These are phyloP conservation scores for Cardiospermum halicacabum DNA, from an alignment of 345 rosid genomes.

Conservation along the genomic window DNA sequence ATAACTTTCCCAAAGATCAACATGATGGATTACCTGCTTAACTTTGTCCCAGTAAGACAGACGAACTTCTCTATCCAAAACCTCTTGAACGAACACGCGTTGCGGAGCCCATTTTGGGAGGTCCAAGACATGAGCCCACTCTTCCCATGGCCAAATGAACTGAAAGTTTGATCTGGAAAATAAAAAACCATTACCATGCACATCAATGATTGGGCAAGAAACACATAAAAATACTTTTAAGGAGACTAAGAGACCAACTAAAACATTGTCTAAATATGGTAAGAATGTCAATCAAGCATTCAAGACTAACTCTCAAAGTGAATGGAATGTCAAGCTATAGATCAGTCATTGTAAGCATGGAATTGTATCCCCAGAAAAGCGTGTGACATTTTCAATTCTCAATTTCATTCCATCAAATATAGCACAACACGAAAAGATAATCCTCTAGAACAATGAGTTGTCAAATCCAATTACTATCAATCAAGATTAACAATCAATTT, in stretches of 20 bases:
- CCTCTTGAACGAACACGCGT: slow-evolving; percentile 96
- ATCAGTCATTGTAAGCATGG: background rate
- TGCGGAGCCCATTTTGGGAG: slow-evolving; percentile 99
- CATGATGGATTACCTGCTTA: slow-evolving; percentile 62
- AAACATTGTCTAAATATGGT: background rate
- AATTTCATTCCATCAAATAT: background rate
- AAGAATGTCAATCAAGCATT: background rate
- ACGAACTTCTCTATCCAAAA: slow-evolving; percentile 95
- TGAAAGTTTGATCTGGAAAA: slow-evolving; percentile 87
- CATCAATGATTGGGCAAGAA: background rate
- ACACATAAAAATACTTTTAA: background rate
- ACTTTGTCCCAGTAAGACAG: slow-evolving; percentile 97
- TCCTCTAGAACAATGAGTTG: background rate
- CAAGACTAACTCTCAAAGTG: background rate
- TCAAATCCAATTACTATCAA: background rate
- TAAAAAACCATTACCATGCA: slow-evolving; percentile 14
- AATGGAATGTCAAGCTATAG: slow-evolving; percentile 3
- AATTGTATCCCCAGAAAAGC: background rate
- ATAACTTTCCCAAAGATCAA: background rate
- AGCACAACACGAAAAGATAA: background rate
- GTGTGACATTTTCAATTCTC: background rate
- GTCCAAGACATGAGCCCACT: slow-evolving; percentile 93
- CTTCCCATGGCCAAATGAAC: slow-evolving; percentile 99
- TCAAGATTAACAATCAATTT: background rate
- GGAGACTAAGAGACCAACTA: background rate